Base-by-base conservation (phyloP, 176 grass and related monocot genomes). In the Eragrostis nindensis region DNA sequence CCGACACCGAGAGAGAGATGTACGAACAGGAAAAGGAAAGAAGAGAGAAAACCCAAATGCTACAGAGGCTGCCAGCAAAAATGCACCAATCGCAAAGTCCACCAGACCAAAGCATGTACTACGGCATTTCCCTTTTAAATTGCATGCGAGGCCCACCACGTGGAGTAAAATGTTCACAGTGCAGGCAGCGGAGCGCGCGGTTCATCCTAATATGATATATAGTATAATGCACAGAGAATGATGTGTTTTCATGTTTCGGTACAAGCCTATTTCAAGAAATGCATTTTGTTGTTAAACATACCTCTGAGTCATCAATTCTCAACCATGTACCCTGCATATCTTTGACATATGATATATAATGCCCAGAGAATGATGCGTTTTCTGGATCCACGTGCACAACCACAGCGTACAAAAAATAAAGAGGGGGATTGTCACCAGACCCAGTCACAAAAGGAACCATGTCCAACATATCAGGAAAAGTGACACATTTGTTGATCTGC, bases 401-500 rank as follows among this genome's bases (percentile, higher is more conserved):
- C 70, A 99, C 93, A 9, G 89, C 96, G 70, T 99, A 99, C 84
- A 99, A 74, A 75, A 99, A 74, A 71, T 99, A 99, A 61, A 99
- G 96, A 55, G 96, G 96, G 56, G 96, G 96, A 6, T 86, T 95
- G 67, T 99, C 96, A 65, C 86, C 92, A 63, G 92, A 79, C 5
- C 96, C 91, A 38, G 93, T 93, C 68, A 99, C 93, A 74, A 93
- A 99, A 75, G 96, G 96, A 80, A 99, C 88, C 96, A 99, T 99
- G 84, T 99, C 96, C 88, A 99, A 86, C 92, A 95, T 91, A 53
- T 99, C 96, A 48, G 92, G 93, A 81, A 99, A 99, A 55, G 96
- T 99, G 49, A 99, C 93, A 48, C 93, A 99, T 88, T 99, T 99
- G 79, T 99, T 99, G 81, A 99, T 95, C 90, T 99, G 36, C 97